Conservation (phyloP, 495 filamentous ascomycete genomes). For the Lophium mytilinum region DNA sequence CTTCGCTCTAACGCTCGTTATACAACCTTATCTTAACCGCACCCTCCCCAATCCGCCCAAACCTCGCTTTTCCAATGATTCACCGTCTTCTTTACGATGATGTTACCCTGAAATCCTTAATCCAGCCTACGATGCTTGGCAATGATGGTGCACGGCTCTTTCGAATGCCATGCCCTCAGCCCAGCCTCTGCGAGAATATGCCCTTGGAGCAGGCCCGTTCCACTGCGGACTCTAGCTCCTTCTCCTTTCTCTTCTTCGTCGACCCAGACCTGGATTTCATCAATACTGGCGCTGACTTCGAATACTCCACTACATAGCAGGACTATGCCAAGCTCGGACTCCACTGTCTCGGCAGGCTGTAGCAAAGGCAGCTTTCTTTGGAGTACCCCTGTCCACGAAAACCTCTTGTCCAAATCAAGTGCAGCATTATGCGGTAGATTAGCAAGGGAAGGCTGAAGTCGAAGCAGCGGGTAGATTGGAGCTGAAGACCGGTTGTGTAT, state of each 20-base stretch:
- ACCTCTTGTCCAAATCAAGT: constrained; percentile 73
- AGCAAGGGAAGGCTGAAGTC: constrained; percentile 67
- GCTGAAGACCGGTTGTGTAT: constrained; percentile 62
- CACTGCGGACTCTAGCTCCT: constrained; percentile 7
- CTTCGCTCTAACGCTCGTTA: too few relatives aligned
- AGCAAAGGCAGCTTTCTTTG: constrained; percentile 54
- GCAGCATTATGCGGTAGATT: constrained; percentile 65
- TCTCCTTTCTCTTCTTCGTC: constrained; percentile 24
- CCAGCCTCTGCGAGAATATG: constrained; percentile 47
- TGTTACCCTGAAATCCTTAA: too few relatives aligned
- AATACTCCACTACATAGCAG: constrained; percentile 73
- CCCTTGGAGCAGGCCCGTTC: constrained; percentile 8
- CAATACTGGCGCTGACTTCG: constrained; percentile 71
- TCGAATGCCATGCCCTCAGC: constrained; percentile 65
- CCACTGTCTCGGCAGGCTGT: constrained; percentile 48
- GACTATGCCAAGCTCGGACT: constrained; percentile 54
- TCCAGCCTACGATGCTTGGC: constrained; percentile 31
- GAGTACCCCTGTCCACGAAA: constrained; percentile 76
- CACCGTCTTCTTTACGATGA: too few relatives aligned
- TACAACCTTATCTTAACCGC: too few relatives aligned
- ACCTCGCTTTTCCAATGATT: too few relatives aligned
- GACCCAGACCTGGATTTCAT: constrained; percentile 51
- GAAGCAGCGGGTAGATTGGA: constrained; percentile 63
- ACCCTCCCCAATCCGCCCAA: too few relatives aligned
- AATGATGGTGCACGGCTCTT: constrained; percentile 54